Evolutionary conservation across 2,329 filamentous ascomycete genomes (phyloP).

Genomic region (Colletotrichum ledebouriae): DNA sequence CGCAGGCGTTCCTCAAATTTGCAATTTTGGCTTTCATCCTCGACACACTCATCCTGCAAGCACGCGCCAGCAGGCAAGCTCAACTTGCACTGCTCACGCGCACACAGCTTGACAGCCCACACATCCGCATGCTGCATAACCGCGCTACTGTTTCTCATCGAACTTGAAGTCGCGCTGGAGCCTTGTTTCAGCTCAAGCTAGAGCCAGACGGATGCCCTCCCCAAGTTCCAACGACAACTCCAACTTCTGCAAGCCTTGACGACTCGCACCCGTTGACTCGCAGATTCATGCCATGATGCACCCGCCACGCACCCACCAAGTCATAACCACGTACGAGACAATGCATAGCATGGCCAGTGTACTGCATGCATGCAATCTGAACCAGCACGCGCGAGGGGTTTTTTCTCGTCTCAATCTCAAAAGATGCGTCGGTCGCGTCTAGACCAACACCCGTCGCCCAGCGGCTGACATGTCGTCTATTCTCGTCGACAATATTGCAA

Average conservation of each 20-base stretch:
- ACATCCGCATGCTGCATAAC: constrained; percentile 34
- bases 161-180: constrained; percentile 33
- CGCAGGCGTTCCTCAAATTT: constrained; percentile 12
- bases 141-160: constrained; percentile 36
- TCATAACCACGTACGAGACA: constrained; percentile 8
- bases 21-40: neutral
- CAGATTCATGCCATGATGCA: constrained; percentile 2
- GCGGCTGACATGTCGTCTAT: neutral
- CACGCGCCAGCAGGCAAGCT: constrained; percentile 21
- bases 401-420: no score
- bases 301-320: constrained; percentile 7
- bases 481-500: constrained; percentile 4
- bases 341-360: neutral
- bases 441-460: no score
- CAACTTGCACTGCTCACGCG: constrained; percentile 5
- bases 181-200: constrained; percentile 35
- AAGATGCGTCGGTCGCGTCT: no score
- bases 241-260: neutral
- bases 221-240: no score
- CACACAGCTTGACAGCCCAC: constrained; percentile 20
- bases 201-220: constrained; percentile 1
- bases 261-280: neutral
- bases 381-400: neutral
- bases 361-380: constrained; percentile 2
- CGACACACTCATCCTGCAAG: constrained; percentile 9